Evolutionary conservation across 306 rosid species (phyloP).

Genomic region (Hippophae rhamnoides): DNA sequence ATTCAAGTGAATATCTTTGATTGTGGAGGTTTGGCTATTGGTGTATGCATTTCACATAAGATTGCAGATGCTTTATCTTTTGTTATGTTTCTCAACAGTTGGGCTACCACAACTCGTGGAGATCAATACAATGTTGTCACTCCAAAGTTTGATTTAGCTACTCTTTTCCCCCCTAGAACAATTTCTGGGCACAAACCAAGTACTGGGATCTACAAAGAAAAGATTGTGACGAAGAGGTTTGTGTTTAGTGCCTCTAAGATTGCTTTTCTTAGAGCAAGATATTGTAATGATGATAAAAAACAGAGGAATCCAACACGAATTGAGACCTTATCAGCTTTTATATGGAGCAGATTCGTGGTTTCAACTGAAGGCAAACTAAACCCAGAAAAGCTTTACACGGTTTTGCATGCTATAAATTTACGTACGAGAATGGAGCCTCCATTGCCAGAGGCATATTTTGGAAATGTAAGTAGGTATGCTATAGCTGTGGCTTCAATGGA

Average conservation of each 20-base stretch:
- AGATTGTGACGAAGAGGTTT: constrained; percentile 15
- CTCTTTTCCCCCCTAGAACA: constrained; percentile 10
- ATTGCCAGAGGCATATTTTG: constrained; percentile 13
- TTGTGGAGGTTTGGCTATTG: too few species aligned
- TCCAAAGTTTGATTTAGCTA: constrained; percentile 13
- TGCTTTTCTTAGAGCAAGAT: constrained; percentile 8
- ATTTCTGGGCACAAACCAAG: constrained; percentile 8
- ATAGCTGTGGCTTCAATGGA: constrained; percentile 9
- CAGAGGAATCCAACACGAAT: constrained; percentile 9
- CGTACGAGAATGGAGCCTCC: constrained; percentile 15
- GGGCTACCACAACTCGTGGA: too few species aligned
- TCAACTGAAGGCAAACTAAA: constrained; percentile 12
- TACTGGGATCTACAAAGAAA: constrained; percentile 13
- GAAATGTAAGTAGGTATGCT: constrained; percentile 19
- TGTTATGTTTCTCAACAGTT: too few species aligned
- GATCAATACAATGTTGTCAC: background rate
- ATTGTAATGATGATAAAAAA: background rate
- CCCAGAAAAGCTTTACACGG: constrained; percentile 2
- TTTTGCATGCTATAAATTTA: constrained; percentile 7
- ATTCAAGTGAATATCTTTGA: too few species aligned
- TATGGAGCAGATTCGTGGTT: constrained; percentile 9
- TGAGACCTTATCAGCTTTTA: constrained; percentile 15
- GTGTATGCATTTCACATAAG: too few species aligned
- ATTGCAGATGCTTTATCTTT: too few species aligned
- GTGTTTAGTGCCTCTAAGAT: constrained; percentile 15